phyloP scores from a whole-genome alignment of 495 filamentous ascomycete genomes.

The Apiosordaria backusii region DNA sequence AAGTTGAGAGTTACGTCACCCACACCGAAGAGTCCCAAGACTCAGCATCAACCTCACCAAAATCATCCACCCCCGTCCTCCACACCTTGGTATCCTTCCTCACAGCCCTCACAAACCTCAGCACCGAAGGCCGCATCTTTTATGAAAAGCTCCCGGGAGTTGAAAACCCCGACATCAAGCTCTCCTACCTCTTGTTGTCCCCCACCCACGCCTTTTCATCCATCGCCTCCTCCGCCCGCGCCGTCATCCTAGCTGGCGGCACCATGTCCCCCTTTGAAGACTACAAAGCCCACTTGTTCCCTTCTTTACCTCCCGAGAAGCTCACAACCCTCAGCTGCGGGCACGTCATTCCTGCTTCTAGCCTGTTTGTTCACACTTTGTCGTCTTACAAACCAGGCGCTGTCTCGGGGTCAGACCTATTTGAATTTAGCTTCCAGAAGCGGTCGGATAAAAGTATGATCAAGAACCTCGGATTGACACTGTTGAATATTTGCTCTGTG shows the following conservation, averaged over 20 bases:
- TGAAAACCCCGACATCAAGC: conserved; percentile 45
- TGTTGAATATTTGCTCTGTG: conserved; percentile 64
- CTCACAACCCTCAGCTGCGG: conserved; percentile 85
- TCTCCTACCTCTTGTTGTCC: conserved; percentile 91
- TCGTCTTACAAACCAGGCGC: conserved; percentile 31
- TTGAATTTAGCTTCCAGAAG: conserved; percentile 85
- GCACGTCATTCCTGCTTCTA: conserved; percentile 83
- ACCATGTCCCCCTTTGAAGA: conserved; percentile 98
- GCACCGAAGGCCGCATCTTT: conserved; percentile 83
- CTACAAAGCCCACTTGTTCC: conserved; percentile 80
- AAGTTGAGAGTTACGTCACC: conserved; percentile 81
- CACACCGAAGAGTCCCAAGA: conserved; percentile 51
- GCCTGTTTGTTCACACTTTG: conserved; percentile 68
- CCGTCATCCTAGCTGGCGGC: conserved; percentile 88
- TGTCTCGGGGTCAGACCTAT: conserved; percentile 51
- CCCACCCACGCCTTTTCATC: conserved; percentile 88
- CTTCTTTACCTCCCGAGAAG: conserved; percentile 59
- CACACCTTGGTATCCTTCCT: conserved; percentile 84
- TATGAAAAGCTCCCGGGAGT: conserved; percentile 49
- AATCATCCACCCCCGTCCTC: conserved; percentile 63
- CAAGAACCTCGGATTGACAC: conserved; percentile 65
- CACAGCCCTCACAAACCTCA: conserved; percentile 78
- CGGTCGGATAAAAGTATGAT: conserved; percentile 62
- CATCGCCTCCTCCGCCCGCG: conserved; percentile 78
- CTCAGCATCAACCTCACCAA: conserved; percentile 23